Base-by-base conservation (phyloP, 768 basidiomycete species). In the Podaxis sp. region DNA sequence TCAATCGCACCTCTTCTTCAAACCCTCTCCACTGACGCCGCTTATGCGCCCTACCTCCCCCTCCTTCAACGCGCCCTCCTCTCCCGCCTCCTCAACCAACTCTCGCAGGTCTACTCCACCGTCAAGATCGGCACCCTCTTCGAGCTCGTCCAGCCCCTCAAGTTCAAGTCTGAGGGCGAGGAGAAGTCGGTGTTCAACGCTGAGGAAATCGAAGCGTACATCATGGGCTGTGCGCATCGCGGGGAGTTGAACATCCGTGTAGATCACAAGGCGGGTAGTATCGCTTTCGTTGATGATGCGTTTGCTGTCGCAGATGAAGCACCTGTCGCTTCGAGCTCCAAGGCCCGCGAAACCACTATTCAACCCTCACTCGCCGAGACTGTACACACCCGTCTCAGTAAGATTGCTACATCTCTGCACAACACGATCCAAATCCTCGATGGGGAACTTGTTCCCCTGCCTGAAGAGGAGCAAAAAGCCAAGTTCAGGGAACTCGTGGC, bases 51-150 rank as follows among this genome's bases (percentile, higher is more conserved):
- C 1, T 98, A 97, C 75, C 85, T 95, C 22, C 84, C 89, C n/a
- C 90, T 95, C 62, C 85, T 98, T 63, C 89, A 93, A 67, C 91
- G 91, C 60, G 96, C 96, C 49, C 83, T 97, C 17, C 88, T 98
- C 65, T 94, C 94, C 3, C 90, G 94, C 33, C 83, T 98, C 5
- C 86, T 98, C 67, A 87, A 88, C 27, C 93, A 96, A 72, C 88
- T 99, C 40, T 89, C 93, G 0, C 91, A 97, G 73, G 90, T 98
- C 13, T 99, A 98, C 76, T 90, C 88, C 29, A 87, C 90, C 12
- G 87, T 98, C 78, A 88, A 86, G 66, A 85, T 98, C 63, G 78
- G 80, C 63, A 88, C 89, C 67, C 80, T 98, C 49, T 81, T 93
- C 50, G 79, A 85, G 19, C 87, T 99, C 59, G 90, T 92, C 53